phyloP scores from a whole-genome alignment of 2,329 filamentous ascomycete genomes.

The Coniochaeta hoffmannii region DNA sequence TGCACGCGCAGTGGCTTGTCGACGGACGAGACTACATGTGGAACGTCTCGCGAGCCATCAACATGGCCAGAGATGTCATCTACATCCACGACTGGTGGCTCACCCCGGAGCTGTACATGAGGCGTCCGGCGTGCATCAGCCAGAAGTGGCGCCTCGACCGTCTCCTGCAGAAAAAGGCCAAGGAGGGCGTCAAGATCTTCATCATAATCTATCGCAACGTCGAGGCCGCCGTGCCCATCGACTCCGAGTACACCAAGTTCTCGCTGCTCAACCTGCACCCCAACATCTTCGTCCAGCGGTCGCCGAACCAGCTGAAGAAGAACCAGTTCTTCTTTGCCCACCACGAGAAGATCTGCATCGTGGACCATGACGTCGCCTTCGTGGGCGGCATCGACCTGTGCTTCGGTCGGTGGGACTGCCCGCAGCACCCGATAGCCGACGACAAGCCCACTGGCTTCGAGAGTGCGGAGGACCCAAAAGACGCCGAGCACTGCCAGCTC shows the following conservation, averaged over 20 bases:
- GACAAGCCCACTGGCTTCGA: slow-evolving; percentile 96
- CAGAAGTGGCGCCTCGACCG: slow-evolving; percentile 97
- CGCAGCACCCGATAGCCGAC: slow-evolving; percentile 82
- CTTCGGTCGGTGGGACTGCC: slow-evolving; percentile 95
- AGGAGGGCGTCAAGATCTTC: slow-evolving; percentile 94
- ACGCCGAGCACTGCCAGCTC: slow-evolving; percentile 89
- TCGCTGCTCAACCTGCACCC: slow-evolving; percentile 90
- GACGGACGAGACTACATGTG: slow-evolving; percentile 99
- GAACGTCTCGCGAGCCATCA: slow-evolving; percentile 95
- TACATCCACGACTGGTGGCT: slow-evolving; percentile 99
- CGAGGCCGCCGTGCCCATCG: slow-evolving; percentile 92
- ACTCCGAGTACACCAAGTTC: slow-evolving; percentile 97
- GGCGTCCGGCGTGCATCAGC: slow-evolving; percentile 87
- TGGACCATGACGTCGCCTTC: slow-evolving; percentile 94
- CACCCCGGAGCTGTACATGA: slow-evolving; percentile 91
- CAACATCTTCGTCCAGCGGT: slow-evolving; percentile 93
- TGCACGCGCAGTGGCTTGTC: slow-evolving; percentile 93
- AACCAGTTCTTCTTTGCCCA: slow-evolving; percentile 99
- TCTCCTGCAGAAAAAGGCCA: slow-evolving; percentile 85
- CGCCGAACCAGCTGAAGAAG: slow-evolving; percentile 95
- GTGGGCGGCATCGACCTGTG: slow-evolving; percentile 93
- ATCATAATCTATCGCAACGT: slow-evolving; percentile 98
- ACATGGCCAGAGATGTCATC: slow-evolving; percentile 94
- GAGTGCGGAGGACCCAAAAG: slow-evolving; percentile 65
- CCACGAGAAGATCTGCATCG: slow-evolving; percentile 95